phyloP scores from a whole-genome alignment of 2,329 filamentous ascomycete genomes.

The Mycosphaerella sp. region DNA sequence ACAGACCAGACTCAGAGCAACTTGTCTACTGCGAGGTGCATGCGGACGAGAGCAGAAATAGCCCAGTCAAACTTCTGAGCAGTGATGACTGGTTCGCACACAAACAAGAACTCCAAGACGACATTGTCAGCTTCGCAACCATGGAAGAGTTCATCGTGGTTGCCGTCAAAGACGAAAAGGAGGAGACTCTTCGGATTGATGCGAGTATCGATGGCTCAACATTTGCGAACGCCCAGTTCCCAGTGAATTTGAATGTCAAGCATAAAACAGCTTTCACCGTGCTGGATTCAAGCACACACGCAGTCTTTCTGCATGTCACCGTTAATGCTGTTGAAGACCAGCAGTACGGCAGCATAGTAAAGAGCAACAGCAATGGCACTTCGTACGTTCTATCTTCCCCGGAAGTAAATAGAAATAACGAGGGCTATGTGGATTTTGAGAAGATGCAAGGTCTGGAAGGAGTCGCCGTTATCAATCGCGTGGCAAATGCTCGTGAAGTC shows the following conservation, averaged over 20 bases:
- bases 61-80: slow-evolving; percentile 63
- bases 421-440: slow-evolving; percentile 87
- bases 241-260: slow-evolving; percentile 71
- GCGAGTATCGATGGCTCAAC: slow-evolving; percentile 76
- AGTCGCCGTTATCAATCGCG: slow-evolving; percentile 78
- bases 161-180: slow-evolving; percentile 61
- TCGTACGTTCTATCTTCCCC: slow-evolving; percentile 81
- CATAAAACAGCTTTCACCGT: slow-evolving; percentile 85
- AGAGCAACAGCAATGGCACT: slow-evolving; percentile 97
- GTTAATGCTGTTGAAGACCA: slow-evolving; percentile 60
- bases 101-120: slow-evolving; percentile 56
- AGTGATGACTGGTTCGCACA: slow-evolving; percentile 74
- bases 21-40: slow-evolving; percentile 61
- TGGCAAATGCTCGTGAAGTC: slow-evolving; percentile 64
- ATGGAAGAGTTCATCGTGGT: slow-evolving; percentile 97
- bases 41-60: slow-evolving; percentile 44
- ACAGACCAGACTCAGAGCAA: slow-evolving; percentile 52
- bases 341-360: slow-evolving; percentile 81
- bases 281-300: slow-evolving; percentile 88
- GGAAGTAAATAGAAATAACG: slow-evolving; percentile 71
- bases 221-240: slow-evolving; percentile 82
- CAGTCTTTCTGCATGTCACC: slow-evolving; percentile 88
- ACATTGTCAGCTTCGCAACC: slow-evolving; percentile 80
- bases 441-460: slow-evolving; percentile 91
- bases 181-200: slow-evolving; percentile 66